Percentiles rank a stretch among this genome's conserved stretches.
Conservation (phyloP, 2,329 filamentous ascomycete genomes). For the Chrysoporthe puriensis region DNA sequence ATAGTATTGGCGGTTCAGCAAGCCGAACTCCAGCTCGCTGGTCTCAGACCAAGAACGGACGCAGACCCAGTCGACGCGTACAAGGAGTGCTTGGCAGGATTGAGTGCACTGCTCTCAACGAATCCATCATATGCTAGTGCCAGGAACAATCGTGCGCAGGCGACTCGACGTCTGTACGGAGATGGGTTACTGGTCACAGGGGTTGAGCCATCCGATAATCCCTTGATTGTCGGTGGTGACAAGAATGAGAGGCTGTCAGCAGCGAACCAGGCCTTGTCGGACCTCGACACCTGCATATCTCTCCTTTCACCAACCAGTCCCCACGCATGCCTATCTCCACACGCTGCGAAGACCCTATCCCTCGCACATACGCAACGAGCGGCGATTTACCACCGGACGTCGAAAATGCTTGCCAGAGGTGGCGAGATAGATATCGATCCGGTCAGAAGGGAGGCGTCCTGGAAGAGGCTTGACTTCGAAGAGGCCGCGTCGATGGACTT, state of each 20-base stretch:
- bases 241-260: conserved; percentile 43
- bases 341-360: conserved; percentile 67
- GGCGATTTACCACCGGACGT: conserved; percentile 63
- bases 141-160: conserved; percentile 75
- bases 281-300: conserved; percentile 61
- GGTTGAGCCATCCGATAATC: conserved; percentile 43
- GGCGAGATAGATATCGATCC: conserved; percentile 42
- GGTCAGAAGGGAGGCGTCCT: conserved; percentile 49
- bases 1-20: conserved; percentile 60
- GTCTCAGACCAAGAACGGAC: conserved; percentile 42
- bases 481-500: conserved; percentile 66
- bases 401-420: conserved; percentile 50
- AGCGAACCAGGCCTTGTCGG: conserved; percentile 49
- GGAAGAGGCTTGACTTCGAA: conserved; percentile 62
- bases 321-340: conserved; percentile 61
- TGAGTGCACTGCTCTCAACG: conserved; percentile 60
- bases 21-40: conserved; percentile 56
- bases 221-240: conserved; percentile 45
- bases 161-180: conserved; percentile 63
- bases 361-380: conserved; percentile 74
- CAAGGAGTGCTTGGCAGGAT: conserved; percentile 47
- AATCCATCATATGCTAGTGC: conserved; percentile 72
- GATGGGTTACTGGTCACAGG: conserved; percentile 58
- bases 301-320: conserved; percentile 59
- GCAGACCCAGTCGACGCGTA: conserved; percentile 51